Percentiles rank a stretch among this genome's conserved stretches.
Evolutionary conservation across 495 filamentous ascomycete genomes (phyloP).

Genomic region (Mycothermus thermophilus): DNA sequence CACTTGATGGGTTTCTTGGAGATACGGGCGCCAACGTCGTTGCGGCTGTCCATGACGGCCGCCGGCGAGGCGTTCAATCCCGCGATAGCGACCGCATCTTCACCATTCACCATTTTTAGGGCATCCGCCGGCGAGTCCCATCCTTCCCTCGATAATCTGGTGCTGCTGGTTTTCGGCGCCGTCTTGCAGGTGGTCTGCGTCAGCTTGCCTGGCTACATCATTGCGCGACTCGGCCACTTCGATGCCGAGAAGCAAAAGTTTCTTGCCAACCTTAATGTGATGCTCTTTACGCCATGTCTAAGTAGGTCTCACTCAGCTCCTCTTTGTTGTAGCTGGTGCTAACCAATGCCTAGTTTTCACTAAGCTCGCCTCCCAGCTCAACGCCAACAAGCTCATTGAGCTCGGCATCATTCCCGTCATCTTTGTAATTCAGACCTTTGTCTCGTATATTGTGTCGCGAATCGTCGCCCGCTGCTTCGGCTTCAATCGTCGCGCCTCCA

Average conservation of each 20-base stretch:
- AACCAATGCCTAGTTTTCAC: constrained; percentile 61
- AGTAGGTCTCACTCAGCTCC: constrained; percentile 46
- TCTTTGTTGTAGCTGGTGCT: constrained; percentile 1
- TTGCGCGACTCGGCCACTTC: constrained; percentile 80
- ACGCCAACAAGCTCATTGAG: constrained; percentile 74
- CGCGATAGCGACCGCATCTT: constrained; percentile 7
- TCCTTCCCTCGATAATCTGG: constrained; percentile 55
- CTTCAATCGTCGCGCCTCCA: constrained; percentile 69
- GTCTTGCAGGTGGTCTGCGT: constrained; percentile 95
- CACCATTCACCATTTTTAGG: constrained; percentile 19
- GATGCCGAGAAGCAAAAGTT: constrained; percentile 91
- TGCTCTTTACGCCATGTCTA: constrained; percentile 88
- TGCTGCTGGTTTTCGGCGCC: constrained; percentile 86
- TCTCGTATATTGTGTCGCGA: constrained; percentile 67
- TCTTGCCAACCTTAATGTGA: constrained; percentile 85
- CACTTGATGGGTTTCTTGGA: constrained; percentile 24
- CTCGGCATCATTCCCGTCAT: constrained; percentile 88
- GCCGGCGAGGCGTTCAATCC: constrained; percentile 13
- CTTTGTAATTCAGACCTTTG: constrained; percentile 70
- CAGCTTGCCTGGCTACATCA: constrained; percentile 85
- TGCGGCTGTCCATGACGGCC: constrained; percentile 36
- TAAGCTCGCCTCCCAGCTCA: constrained; percentile 92
- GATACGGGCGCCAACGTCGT: constrained; percentile 49
- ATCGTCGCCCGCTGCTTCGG: constrained; percentile 57
- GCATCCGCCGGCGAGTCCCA: constrained; percentile 32